These are phyloP conservation scores for Oryza brachyantha DNA, from an alignment of 176 grass and related monocot genomes.

Conservation along the genomic window DNA sequence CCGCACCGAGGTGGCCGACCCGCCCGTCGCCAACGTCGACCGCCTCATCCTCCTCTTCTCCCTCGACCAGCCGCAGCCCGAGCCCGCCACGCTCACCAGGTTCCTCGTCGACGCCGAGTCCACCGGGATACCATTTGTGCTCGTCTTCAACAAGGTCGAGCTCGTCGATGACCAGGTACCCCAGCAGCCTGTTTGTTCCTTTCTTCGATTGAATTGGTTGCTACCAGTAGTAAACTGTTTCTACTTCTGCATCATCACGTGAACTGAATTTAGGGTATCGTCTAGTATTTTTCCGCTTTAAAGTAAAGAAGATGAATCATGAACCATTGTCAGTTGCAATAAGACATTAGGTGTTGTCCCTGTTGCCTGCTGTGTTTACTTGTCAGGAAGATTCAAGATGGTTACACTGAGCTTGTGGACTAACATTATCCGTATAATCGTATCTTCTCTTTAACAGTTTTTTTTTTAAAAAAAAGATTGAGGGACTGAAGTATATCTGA, in stretches of 20 bases:
- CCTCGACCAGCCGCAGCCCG: constrained; percentile 65
- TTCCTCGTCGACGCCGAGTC: constrained; percentile 94
- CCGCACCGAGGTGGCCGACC: constrained; percentile 59
- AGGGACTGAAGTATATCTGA: not conserved
- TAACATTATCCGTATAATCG: no score
- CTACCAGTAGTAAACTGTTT: no score
- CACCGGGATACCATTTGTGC: constrained; percentile 55
- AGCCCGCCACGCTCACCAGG: constrained; percentile 80
- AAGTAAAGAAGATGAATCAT: not conserved
- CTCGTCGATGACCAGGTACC: constrained; percentile 71
- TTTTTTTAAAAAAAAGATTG: not conserved
- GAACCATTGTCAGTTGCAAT: not conserved
- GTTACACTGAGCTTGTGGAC: not conserved
- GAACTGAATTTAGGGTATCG: no score
- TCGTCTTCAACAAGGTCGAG: constrained; percentile 85
- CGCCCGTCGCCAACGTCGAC: constrained; percentile 85
- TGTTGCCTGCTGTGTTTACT: not conserved
- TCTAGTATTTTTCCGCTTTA: not conserved
- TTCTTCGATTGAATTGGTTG: not conserved
- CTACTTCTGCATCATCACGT: no score
- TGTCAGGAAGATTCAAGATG: not conserved
- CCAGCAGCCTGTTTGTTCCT: no score
- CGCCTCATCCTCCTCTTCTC: constrained; percentile 76
- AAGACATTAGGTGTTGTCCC: no score
- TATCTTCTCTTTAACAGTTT: no score